Conservation (phyloP, 345 rosid species). For the Pseudoturritis turrita region DNA sequence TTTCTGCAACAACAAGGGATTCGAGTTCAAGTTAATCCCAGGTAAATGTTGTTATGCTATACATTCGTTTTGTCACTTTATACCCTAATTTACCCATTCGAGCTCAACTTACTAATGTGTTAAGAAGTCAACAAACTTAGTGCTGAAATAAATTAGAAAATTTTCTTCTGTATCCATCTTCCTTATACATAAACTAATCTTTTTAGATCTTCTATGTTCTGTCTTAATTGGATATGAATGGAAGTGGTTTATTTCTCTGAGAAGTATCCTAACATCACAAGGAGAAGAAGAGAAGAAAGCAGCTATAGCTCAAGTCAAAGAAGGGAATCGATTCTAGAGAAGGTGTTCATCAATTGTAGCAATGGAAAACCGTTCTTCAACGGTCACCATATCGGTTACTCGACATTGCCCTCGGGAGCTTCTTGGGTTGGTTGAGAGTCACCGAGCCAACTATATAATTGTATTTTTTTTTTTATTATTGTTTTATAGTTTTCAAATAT, state of each 20-base stretch:
- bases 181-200: not conserved
- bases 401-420: too few species aligned
- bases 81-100: not conserved
- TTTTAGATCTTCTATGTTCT: not conserved
- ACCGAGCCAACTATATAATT: too few species aligned
- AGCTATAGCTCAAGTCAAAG: too few species aligned
- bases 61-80: not conserved
- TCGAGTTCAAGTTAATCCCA: conserved; percentile 82
- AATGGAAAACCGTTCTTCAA: too few species aligned
- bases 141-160: not conserved
- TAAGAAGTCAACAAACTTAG: not conserved
- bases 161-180: not conserved
- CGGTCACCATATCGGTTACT: too few species aligned
- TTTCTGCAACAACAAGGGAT: conserved; percentile 87
- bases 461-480: too few species aligned
- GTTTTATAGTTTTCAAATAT: too few species aligned
- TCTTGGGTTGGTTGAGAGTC: too few species aligned
- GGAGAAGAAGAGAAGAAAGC: conserved; percentile 44
- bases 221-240: not conserved
- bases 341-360: too few species aligned
- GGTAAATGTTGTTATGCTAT: conserved; percentile 37
- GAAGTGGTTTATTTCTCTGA: too few species aligned
- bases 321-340: too few species aligned
- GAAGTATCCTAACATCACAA: conserved; percentile 23
- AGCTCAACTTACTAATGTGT: not conserved